phyloP scores from a whole-genome alignment of 192 early-diverging fungal genomes.

The Allomyces macrogynus region DNA sequence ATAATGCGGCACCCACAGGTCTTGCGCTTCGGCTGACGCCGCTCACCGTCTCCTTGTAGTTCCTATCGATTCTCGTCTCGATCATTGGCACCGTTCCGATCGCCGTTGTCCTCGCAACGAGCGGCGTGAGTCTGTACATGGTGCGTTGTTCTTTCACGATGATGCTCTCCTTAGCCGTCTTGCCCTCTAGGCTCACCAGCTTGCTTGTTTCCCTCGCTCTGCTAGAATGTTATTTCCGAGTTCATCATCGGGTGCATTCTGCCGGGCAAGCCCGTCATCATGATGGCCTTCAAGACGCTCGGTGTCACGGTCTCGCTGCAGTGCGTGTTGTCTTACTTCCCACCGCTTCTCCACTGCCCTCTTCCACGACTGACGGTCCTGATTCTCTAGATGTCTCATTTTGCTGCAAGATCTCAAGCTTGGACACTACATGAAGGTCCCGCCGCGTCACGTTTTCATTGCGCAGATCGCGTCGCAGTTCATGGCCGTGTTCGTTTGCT shows the following conservation, averaged over 20 bases:
- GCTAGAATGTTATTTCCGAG: conserved; percentile 66
- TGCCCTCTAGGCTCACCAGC: too few relatives aligned
- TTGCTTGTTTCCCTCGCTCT: too few relatives aligned
- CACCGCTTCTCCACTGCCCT: too few relatives aligned
- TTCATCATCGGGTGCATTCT: conserved; percentile 61
- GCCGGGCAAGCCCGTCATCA: conserved; percentile 61
- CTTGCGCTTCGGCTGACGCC: too few relatives aligned
- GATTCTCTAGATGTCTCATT: conserved; percentile 22
- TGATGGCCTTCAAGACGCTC: conserved; percentile 71
- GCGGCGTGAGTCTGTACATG: not conserved
- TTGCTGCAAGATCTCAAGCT: conserved; percentile 58
- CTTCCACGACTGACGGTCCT: too few relatives aligned
- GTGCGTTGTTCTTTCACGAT: too few relatives aligned
- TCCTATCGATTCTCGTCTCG: conserved; percentile 34
- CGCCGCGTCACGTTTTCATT: conserved; percentile 40
- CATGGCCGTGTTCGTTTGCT: conserved; percentile 30
- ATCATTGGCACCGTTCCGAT: conserved; percentile 53
- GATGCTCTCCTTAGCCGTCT: too few relatives aligned
- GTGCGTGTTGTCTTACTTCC: conserved; percentile 13
- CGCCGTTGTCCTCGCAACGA: conserved; percentile 47
- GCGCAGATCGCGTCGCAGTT: conserved; percentile 39
- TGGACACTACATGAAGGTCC: conserved; percentile 55
- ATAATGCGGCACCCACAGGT: too few relatives aligned
- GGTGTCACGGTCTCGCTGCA: conserved; percentile 64
- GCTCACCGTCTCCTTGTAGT: conserved; percentile 22